Evolutionary conservation across 2,329 filamentous ascomycete genomes (phyloP).

Genomic region (Diaporthe caulivora): DNA sequence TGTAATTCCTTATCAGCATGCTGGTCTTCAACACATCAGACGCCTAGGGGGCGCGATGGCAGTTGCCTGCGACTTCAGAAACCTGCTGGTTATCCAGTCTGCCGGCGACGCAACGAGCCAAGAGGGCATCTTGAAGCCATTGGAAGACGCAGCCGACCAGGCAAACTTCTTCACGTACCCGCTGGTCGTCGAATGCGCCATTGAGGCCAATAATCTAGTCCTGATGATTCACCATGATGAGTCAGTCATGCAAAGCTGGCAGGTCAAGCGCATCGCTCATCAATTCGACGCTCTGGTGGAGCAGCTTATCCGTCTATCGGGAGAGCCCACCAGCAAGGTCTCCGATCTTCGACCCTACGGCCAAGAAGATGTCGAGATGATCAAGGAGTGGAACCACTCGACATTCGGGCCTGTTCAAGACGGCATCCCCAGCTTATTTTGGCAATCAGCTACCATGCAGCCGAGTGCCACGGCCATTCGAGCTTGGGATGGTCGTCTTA

Average conservation of each 20-base stretch:
- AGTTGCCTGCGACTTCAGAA: constrained; percentile 16
- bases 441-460: neutral
- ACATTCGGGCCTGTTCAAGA: neutral
- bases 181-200: neutral
- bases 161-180: constrained; percentile 18
- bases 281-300: neutral
- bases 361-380: neutral
- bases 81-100: constrained; percentile 16
- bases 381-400: neutral
- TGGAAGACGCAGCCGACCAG: neutral
- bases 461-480: neutral
- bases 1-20: constrained; percentile 72
- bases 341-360: constrained; percentile 3
- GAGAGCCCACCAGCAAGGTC: neutral
- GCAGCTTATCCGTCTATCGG: neutral
- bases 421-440: constrained; percentile 1
- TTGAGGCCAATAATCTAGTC: neutral
- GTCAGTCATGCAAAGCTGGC: neutral
- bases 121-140: neutral
- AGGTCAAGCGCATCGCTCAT: constrained; percentile 1
- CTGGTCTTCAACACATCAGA: constrained; percentile 70
- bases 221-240: constrained; percentile 4
- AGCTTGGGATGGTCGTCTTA: neutral
- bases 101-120: neutral
- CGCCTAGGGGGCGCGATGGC: constrained; percentile 50